Evolutionary conservation across 371 early-diverging fungal genomes (phyloP).

Genomic region (Mucor velutinosus): DNA sequence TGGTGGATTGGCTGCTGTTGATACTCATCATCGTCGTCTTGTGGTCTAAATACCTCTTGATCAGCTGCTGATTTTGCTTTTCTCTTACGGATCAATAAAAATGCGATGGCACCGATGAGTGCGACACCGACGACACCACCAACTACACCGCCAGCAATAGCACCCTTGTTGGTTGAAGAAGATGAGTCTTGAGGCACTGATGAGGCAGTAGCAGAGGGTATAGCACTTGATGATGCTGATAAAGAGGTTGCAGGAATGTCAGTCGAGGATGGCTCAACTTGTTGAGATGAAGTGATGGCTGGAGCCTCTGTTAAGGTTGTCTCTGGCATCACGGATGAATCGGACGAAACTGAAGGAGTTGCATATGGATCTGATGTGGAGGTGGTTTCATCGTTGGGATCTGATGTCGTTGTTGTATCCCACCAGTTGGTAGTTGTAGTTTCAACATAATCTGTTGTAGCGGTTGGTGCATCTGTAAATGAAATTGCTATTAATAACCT

Average conservation of each 20-base stretch:
- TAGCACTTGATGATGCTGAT: background rate
- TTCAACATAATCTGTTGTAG: conserved; percentile 4
- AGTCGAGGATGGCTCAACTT: background rate
- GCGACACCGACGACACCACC: conserved; percentile 37
- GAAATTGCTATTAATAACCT: background rate
- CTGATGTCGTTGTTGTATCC: conserved; percentile 4
- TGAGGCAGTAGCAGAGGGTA: background rate
- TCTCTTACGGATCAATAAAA: conserved; percentile 27
- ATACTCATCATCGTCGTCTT: conserved; percentile 30
- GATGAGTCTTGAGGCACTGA: background rate
- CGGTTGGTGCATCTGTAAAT: background rate
- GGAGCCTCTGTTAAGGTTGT: background rate
- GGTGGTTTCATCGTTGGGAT: background rate
- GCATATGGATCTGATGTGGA: background rate
- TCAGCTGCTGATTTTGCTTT: conserved; percentile 18
- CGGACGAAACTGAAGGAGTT: background rate
- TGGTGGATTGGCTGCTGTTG: conserved; percentile 12
- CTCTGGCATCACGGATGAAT: conserved; percentile 4
- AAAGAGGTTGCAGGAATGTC: background rate
- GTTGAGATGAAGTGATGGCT: background rate
- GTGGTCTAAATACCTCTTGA: conserved; percentile 35
- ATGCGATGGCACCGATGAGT: conserved; percentile 27
- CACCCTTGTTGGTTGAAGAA: conserved; percentile 14
- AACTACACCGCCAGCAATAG: conserved; percentile 39
- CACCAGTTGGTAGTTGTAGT: background rate